Conservation (phyloP, 768 basidiomycete genomes). For the Phaeotremella skinneri region DNA sequence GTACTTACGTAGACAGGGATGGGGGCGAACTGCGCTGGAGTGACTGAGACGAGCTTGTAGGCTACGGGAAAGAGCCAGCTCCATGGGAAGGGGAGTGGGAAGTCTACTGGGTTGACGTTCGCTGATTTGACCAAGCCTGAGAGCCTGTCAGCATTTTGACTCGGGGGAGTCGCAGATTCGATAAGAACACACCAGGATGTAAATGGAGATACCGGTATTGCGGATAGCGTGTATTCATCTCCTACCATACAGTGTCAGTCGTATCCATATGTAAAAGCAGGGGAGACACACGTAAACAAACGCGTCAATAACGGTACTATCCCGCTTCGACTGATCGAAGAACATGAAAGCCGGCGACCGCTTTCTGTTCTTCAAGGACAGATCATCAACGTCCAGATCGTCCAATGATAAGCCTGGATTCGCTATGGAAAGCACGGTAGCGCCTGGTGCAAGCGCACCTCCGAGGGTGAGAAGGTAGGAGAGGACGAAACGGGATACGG, state of each 20-base stretch:
- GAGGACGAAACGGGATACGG: slow-evolving; percentile 27
- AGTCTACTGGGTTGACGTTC: background rate
- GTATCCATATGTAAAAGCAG: too few species aligned
- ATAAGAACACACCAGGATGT: slow-evolving; percentile 11
- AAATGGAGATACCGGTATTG: slow-evolving; percentile 20
- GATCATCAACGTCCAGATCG: slow-evolving; percentile 21
- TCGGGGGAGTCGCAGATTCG: background rate
- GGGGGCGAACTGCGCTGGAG: slow-evolving; percentile 13
- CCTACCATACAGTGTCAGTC: slow-evolving; percentile 4
- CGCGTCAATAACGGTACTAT: slow-evolving; percentile 25
- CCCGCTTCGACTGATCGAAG: slow-evolving; percentile 23
- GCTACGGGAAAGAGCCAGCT: slow-evolving; percentile 10
- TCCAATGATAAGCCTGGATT: slow-evolving; percentile 16
- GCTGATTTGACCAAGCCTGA: slow-evolving; percentile 19
- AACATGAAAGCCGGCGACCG: slow-evolving; percentile 5
- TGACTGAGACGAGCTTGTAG: background rate
- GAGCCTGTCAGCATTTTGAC: background rate
- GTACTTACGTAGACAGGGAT: slow-evolving; percentile 21
- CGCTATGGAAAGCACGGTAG: slow-evolving; percentile 20
- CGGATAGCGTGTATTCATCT: slow-evolving; percentile 18
- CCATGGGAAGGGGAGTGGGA: slow-evolving; percentile 22
- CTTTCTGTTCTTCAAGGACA: slow-evolving; percentile 17
- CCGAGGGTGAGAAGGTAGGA: slow-evolving; percentile 11
- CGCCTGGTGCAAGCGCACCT: background rate
- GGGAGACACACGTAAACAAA: slow-evolving; percentile 10